Evolutionary conservation across 2,329 filamentous ascomycete genomes (phyloP).

Genomic region (Phialemoniopsis sp.): DNA sequence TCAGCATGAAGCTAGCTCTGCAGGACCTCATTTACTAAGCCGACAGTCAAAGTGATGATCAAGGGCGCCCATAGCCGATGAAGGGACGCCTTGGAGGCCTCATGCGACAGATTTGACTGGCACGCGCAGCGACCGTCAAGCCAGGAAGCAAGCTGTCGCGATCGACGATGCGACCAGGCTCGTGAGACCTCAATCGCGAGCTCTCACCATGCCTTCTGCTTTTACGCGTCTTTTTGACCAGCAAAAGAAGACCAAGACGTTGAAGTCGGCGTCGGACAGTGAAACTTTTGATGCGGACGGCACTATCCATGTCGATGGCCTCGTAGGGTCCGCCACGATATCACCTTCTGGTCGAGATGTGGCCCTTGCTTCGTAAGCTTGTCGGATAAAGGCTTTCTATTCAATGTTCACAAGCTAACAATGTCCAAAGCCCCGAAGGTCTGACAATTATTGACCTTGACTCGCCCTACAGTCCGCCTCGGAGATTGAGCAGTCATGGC

Average conservation of each 20-base stretch:
- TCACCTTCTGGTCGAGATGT: slow-evolving; percentile 88
- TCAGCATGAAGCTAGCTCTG: too few species aligned
- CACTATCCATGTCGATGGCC: slow-evolving; percentile 75
- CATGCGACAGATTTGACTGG: slow-evolving; percentile 4
- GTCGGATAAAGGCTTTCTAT: slow-evolving; percentile 19
- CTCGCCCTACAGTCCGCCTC: slow-evolving; percentile 80
- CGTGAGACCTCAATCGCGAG: too few species aligned
- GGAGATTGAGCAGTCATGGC: slow-evolving; percentile 75
- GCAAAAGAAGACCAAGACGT: slow-evolving; percentile 48
- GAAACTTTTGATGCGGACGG: slow-evolving; percentile 83
- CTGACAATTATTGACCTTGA: slow-evolving; percentile 90
- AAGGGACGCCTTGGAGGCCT: too few species aligned
- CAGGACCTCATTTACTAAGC: too few species aligned
- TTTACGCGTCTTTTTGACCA: slow-evolving; percentile 34
- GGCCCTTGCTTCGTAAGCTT: slow-evolving; percentile 71
- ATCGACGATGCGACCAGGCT: slow-evolving; percentile 1
- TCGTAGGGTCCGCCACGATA: slow-evolving; percentile 87
- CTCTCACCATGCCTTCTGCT: slow-evolving; percentile 38
- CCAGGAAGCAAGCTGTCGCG: slow-evolving; percentile 5
- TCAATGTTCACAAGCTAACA: slow-evolving; percentile 2
- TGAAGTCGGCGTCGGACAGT: slow-evolving; percentile 74
- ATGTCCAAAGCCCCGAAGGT: slow-evolving; percentile 62
- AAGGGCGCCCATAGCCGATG: too few species aligned
- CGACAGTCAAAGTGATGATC: too few species aligned
- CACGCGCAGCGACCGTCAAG: slow-evolving; percentile 3